Evolutionary conservation across 1,139 yeast genomes (phyloP).

Genomic region (Magnusiomyces ingens): DNA sequence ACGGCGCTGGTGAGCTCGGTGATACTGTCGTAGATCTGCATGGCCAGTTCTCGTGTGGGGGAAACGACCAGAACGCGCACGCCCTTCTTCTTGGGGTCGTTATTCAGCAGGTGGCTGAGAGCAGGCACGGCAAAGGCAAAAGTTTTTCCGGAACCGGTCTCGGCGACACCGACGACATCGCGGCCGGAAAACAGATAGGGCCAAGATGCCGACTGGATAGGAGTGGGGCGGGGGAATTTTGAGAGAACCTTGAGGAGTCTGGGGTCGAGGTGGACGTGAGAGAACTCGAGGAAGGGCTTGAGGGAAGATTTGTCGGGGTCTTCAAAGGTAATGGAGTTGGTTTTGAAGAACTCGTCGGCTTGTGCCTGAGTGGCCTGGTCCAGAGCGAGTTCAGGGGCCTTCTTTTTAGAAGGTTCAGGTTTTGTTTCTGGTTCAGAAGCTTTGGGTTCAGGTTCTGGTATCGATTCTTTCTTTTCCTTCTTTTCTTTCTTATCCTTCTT

Average conservation of each 20-base stretch:
- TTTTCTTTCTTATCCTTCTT: conserved; percentile 43
- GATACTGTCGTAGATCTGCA: conserved; percentile 86
- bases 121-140: conserved; percentile 98
- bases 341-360: conserved; percentile 53
- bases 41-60: conserved; percentile 95
- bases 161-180: conserved; percentile 96
- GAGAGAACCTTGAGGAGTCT: conserved; percentile 51
- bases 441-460: conserved; percentile 40
- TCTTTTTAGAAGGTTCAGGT: neutral
- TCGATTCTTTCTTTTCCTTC: conserved; percentile 36
- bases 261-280: conserved; percentile 51
- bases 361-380: conserved; percentile 41
- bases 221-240: conserved; percentile 85
- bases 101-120: conserved; percentile 50
- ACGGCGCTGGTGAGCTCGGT: conserved; percentile 56
- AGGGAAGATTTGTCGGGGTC: conserved; percentile 48
- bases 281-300: conserved; percentile 68
- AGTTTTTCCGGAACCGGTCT: conserved; percentile 97
- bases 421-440: conserved; percentile 18
- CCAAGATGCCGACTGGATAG: conserved; percentile 97
- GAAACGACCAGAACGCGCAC: conserved; percentile 79
- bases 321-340: conserved; percentile 75
- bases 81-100: conserved; percentile 35
- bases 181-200: conserved; percentile 75
- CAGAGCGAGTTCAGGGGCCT: neutral